Percentiles rank a stretch among this genome's conserved stretches.
These are phyloP conservation scores for Phytophthora melonis DNA, from an alignment of 352 stramenopile species.

Conservation along the genomic window DNA sequence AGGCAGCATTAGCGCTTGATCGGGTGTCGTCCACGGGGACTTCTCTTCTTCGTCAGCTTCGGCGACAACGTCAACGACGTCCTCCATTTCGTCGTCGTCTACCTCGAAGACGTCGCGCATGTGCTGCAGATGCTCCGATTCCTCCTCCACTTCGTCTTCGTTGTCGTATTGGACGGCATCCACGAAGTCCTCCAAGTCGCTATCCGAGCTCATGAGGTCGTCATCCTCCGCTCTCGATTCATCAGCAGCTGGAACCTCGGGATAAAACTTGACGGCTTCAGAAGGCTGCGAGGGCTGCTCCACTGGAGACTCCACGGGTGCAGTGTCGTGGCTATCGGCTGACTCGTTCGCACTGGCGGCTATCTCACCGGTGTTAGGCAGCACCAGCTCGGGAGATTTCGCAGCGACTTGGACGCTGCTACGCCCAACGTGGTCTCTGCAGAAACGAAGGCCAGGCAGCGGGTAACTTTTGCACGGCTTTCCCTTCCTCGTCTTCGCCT, in stretches of 20 bases:
- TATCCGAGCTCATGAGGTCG: slow-evolving; percentile 38
- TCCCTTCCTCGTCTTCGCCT: slow-evolving; percentile 51
- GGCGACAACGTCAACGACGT: slow-evolving; percentile 25
- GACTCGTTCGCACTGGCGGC: neutral
- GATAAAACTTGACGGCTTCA: too few relatives aligned
- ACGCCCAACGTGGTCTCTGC: slow-evolving; percentile 42
- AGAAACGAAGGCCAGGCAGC: slow-evolving; percentile 45
- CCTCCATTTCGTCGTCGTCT: slow-evolving; percentile 46
- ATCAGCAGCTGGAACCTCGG: neutral
- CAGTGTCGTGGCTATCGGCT: neutral
- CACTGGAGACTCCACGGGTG: neutral
- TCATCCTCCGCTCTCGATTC: slow-evolving; percentile 24
- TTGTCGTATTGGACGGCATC: slow-evolving; percentile 50
- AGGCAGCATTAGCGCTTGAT: slow-evolving; percentile 26
- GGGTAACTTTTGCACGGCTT: slow-evolving; percentile 50
- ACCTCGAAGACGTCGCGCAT: slow-evolving; percentile 83
- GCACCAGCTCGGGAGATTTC: neutral
- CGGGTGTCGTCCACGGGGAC: slow-evolving; percentile 18
- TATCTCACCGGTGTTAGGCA: slow-evolving; percentile 9
- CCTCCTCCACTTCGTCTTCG: slow-evolving; percentile 76
- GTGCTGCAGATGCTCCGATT: slow-evolving; percentile 83
- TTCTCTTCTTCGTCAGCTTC: slow-evolving; percentile 49
- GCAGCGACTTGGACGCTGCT: neutral
- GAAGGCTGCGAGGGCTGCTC: neutral
- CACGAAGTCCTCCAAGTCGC: slow-evolving; percentile 53